Evolutionary conservation across 2,329 filamentous ascomycete species (phyloP).

Genomic region (Hymenoscyphus fructigenus): DNA sequence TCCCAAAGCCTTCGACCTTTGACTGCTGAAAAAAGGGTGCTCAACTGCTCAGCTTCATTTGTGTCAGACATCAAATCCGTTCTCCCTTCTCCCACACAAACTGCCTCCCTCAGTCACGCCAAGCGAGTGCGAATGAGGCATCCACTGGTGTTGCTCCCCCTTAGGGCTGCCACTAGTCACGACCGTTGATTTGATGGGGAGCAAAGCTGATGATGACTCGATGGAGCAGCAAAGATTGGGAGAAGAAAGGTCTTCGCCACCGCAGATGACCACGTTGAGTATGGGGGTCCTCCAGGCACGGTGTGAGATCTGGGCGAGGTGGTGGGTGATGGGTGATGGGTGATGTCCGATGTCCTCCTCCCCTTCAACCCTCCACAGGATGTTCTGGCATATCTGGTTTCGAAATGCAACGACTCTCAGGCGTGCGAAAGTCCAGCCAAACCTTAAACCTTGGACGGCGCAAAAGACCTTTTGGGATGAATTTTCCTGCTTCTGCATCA

Average conservation of each 20-base stretch:
- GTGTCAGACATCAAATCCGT: conserved; percentile 10
- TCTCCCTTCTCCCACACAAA: neutral
- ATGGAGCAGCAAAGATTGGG: neutral
- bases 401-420: neutral
- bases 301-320: neutral
- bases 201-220: neutral
- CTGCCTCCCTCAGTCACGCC: neutral
- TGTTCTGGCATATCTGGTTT: conserved; percentile 2
- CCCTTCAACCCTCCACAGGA: neutral
- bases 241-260: neutral
- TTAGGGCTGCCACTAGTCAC: neutral
- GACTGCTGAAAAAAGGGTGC: conserved; percentile 5
- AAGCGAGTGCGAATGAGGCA: conserved; percentile 2
- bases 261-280: neutral
- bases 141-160: neutral
- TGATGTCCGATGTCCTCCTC: too few relatives aligned
- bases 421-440: neutral
- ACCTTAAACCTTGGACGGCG: neutral
- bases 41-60: conserved; percentile 1
- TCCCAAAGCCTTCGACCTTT: neutral
- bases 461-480: too few relatives aligned
- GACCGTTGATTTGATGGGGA: neutral
- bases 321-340: neutral
- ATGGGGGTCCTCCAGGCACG: neutral
- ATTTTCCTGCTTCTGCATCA: neutral